Base-by-base conservation (phyloP, 306 rosid species). In the Mimosa bimucronata region DNA sequence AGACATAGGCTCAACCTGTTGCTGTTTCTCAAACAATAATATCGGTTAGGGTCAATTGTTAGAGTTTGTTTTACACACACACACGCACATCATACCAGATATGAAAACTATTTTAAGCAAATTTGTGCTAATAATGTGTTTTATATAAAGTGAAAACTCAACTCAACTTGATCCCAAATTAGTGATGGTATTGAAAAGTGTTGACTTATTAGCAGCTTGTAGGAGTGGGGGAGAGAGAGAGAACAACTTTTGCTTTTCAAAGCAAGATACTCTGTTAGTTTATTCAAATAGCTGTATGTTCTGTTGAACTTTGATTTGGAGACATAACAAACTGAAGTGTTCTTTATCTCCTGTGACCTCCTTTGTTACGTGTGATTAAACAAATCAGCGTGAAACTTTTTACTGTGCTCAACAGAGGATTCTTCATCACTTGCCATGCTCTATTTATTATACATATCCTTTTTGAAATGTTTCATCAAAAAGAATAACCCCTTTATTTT, bases 181-280 rank as follows among this genome's bases (percentile, higher is more conserved):
- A 37, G 29, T 19, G 42, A 29, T 67, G 30, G 18, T 38, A 21
- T 67, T 19, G 30, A 9, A n/a, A 37, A n/a, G 15, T 10, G 46
- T 66, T 37, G 46, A 34, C 71, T 37, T 8, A 1, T 34, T 19
- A 37, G 28, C 14, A 19, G 28, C 45, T 19, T 66, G 29, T 18
- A 45, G 75, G 18, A 37, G 2, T 6, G 90, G 58, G 81, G 41
- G 64, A 3, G 26, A 9, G 34, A 1, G 31, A 3, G 31, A 10
- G 6, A 65, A 46, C 81, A 55, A 77, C 97, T 84, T 88, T 91
- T 81, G 73, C 91, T 87, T 88, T 92, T 83, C 67, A 92, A 91
- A 91, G 94, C 84, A 21, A 52, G 77, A 4, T 79, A 77, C 93
- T 88, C 89, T 9, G 3, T 25, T 70, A 12, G 6, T 23, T 44